Evolutionary conservation across 306 rosid species (phyloP).

Genomic region (Dalbergia oliveri): DNA sequence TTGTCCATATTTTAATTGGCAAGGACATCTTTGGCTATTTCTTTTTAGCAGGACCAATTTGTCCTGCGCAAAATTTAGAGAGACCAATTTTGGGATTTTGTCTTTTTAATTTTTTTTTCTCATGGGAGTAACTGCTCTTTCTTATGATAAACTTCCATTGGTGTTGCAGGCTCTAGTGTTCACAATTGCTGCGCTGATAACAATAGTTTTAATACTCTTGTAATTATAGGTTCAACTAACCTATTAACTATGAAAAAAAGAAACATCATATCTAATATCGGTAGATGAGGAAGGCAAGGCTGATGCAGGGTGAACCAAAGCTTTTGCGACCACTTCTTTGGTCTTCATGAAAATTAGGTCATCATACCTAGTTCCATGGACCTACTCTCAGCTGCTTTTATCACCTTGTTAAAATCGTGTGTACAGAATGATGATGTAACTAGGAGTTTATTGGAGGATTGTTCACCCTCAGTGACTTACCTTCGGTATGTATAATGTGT

Average conservation of each 20-base stretch:
- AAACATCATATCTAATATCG: neutral
- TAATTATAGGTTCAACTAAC: constrained; percentile 40
- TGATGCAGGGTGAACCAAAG: constrained; percentile 32
- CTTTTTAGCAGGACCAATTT: too few relatives aligned
- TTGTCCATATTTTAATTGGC: too few relatives aligned
- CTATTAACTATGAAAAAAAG: neutral
- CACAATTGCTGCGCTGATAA: constrained; percentile 61
- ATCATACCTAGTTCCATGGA: constrained; percentile 24
- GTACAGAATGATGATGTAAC: constrained; percentile 26
- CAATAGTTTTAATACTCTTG: constrained; percentile 46
- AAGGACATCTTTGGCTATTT: too few relatives aligned
- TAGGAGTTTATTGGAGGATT: constrained; percentile 20
- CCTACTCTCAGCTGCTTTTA: constrained; percentile 31
- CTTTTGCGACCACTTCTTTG: constrained; percentile 8
- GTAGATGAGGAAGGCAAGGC: constrained; percentile 39
- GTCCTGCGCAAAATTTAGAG: too few relatives aligned
- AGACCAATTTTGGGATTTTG: too few relatives aligned
- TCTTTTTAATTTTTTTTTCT: neutral
- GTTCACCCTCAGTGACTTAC: constrained; percentile 1
- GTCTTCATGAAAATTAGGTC: constrained; percentile 6
- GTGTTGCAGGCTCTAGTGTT: constrained; percentile 72
- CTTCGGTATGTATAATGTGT: constrained; percentile 27
- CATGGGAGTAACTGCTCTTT: constrained; percentile 14
- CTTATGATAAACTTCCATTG: constrained; percentile 26
- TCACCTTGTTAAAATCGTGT: constrained; percentile 31